Base-by-base conservation (phyloP, 2,329 filamentous ascomycete genomes). In the Aspergillus sp. region DNA sequence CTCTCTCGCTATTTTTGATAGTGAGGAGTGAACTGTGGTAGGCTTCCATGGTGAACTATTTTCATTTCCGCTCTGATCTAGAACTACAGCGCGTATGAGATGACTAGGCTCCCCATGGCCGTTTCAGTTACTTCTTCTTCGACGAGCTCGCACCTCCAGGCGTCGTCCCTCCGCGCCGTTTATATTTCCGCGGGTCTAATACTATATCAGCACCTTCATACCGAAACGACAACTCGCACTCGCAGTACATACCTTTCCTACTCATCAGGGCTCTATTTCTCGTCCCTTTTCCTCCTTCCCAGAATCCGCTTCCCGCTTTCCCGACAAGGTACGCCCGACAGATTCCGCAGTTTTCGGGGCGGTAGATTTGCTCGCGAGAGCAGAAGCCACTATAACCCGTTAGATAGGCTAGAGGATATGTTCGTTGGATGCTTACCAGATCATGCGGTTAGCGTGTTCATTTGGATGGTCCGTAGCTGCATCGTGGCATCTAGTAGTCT, bases 241-340 rank as follows among this genome's bases (percentile, higher is more conserved):
- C 20, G 33, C 20, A 58, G 6, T 13, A 60, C 70, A 44, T 70
- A 79, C 78, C 79, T 75, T 91, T 91, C 59, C 86, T 81, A 66
- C 86, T 89, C 90, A 93, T 93, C 67, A 82, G 76, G 33, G 75
- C 77, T 72, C 80, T 84, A 69, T 92, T 89, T 60, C 90, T 79
- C n/a, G 89, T 93, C 1, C 89, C 89, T 71, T 89, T 91, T 1
- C 91, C 91, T 11, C 91, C 91, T 77, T 96, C 91, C 91, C 91
- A 96, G 75, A 92, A 96, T 0, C 91, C 91, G 44, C 78, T 79
- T 7, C 79, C 78, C 3, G 84, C 84, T 68, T 85, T 87, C 62
- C 89, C 86, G 52, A 92, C 82, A 12, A 95, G 82, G 50, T 82
- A 83, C 34, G 86, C 79, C 49, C 87, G 88, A 69, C 91, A 96